Evolutionary conservation across 2,329 filamentous ascomycete genomes (phyloP).

Genomic region (Diaporthe nobilis): DNA sequence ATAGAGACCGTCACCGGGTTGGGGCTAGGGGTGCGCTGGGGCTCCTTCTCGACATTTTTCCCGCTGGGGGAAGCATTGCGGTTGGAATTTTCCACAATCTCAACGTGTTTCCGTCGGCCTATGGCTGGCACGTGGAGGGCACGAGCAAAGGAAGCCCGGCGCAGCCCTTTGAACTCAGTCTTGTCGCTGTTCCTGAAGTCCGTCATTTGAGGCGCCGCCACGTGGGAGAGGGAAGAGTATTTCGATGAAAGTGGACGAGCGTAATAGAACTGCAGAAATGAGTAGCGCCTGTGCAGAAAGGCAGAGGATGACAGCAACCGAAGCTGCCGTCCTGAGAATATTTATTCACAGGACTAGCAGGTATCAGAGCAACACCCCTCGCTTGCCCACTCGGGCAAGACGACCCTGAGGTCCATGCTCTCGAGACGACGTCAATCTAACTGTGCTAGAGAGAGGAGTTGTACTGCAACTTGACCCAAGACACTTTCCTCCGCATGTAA

Average conservation of each 20-base stretch:
- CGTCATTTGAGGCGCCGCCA: conserved; percentile 32
- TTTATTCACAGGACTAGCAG: conserved; percentile 12
- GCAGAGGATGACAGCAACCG: background rate
- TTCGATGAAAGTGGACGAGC: background rate
- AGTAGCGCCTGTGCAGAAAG: background rate
- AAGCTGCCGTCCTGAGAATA: conserved; percentile 21
- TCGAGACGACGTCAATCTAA: conserved; percentile 26
- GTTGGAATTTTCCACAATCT: conserved; percentile 21
- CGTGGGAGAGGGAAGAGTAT: background rate
- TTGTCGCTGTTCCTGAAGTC: conserved; percentile 35
- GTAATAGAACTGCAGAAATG: background rate
- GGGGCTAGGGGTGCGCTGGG: background rate
- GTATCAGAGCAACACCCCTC: conserved; percentile 4
- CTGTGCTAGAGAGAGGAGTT: conserved; percentile 12
- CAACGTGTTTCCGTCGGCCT: conserved; percentile 24
- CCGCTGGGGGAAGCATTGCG: conserved; percentile 6
- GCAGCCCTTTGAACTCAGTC: conserved; percentile 26
- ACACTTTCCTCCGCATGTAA: conserved; percentile 28
- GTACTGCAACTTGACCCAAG: conserved; percentile 27
- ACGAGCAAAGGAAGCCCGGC: conserved; percentile 40
- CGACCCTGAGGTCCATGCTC: conserved; percentile 23
- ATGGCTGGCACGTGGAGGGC: conserved; percentile 40
- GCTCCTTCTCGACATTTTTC: background rate
- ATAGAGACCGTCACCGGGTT: conserved; percentile 5
- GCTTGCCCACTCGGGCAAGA: conserved; percentile 21